Conservation (phyloP, 257 asterid species). For the Leptodermis oblonga region DNA sequence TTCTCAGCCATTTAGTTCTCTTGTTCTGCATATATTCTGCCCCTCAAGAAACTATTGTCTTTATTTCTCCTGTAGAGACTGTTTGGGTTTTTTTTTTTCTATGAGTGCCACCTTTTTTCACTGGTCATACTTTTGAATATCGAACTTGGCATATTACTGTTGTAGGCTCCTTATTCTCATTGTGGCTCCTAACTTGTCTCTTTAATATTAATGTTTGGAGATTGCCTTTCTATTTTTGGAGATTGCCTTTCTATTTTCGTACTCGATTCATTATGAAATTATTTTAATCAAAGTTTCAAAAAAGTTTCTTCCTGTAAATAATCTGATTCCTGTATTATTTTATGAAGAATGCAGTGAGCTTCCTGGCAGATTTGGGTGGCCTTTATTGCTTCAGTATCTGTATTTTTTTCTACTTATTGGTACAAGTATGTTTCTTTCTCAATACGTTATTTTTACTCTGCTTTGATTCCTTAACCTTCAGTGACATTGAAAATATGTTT, state of each 20-base stretch:
- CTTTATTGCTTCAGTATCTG: constrained; percentile 86
- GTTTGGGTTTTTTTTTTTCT: not conserved
- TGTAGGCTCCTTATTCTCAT: not conserved
- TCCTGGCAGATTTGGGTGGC: constrained; percentile 97
- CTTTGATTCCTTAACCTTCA: not conserved
- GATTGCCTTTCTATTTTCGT: not conserved
- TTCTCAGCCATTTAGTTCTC: not conserved
- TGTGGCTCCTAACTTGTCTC: not conserved
- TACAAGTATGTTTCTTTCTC: constrained; percentile 62
- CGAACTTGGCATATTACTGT: not conserved
- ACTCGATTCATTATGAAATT: not conserved
- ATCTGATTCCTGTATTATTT: constrained; percentile 35
- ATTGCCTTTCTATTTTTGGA: not conserved
- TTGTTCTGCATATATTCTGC: not conserved
- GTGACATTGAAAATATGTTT: not conserved
- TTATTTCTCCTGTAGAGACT: not conserved
- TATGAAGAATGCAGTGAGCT: constrained; percentile 88
- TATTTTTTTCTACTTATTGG: constrained; percentile 76
- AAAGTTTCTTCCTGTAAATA: constrained; percentile 15
- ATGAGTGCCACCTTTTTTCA: not conserved
- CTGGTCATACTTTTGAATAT: not conserved
- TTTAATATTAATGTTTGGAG: not conserved
- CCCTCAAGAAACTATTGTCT: not conserved
- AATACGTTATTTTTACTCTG: not conserved
- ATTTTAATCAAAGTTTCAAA: constrained; percentile 3